phyloP scores from a whole-genome alignment of 257 asterid species.

The Craterostigma plantagineum region DNA sequence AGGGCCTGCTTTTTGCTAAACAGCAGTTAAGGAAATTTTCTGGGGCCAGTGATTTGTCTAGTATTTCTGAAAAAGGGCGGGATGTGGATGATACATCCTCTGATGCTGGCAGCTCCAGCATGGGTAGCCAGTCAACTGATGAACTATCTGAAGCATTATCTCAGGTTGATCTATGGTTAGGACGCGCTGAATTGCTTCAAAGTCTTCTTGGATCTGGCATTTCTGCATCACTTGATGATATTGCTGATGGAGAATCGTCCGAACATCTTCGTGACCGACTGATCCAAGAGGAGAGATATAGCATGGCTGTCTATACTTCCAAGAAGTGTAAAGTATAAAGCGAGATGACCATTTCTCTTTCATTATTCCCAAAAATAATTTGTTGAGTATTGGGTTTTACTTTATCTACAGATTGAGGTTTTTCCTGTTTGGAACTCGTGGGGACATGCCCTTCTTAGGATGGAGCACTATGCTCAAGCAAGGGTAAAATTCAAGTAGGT shows the following conservation, averaged over 20 bases:
- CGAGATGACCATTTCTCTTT: conserved; percentile 3
- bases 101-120: conserved; percentile 84
- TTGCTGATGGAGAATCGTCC: conserved; percentile 83
- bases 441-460: conserved; percentile 92
- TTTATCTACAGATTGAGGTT: conserved; percentile 55
- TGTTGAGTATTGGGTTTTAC: conserved; percentile 9
- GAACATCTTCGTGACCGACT: conserved; percentile 78
- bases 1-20: conserved; percentile 76
- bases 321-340: conserved; percentile 83
- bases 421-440: conserved; percentile 93
- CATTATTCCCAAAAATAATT: conserved; percentile 1
- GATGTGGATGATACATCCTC: conserved; percentile 85
- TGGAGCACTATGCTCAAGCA: conserved; percentile 95
- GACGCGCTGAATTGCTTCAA: conserved; percentile 88
- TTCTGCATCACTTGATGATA: conserved; percentile 93
- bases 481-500: conserved; percentile 90
- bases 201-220: conserved; percentile 95
- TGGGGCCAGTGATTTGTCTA: conserved; percentile 56
- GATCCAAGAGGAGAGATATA: conserved; percentile 75
- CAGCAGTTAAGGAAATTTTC: conserved; percentile 75
- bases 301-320: conserved; percentile 98
- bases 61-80: conserved; percentile 59
- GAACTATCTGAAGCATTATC: conserved; percentile 68
- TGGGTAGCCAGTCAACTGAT: conserved; percentile 77
- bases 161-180: conserved; percentile 79